phyloP scores from a whole-genome alignment of 495 filamentous ascomycete species.

The Cairneyella variabilis region DNA sequence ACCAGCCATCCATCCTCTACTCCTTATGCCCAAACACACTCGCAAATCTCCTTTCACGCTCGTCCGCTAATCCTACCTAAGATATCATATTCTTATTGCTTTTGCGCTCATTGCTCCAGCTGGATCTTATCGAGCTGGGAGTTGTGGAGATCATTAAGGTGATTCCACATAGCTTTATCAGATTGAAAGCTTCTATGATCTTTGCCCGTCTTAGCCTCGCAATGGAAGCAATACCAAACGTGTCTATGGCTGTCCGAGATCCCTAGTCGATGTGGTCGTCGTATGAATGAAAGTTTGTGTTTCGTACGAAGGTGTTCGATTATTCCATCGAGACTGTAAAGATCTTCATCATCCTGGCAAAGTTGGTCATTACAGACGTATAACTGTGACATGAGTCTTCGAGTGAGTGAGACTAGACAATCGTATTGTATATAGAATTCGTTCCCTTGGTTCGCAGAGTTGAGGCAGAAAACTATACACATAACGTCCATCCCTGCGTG shows the following conservation, averaged over 20 bases:
- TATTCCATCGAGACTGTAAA: slow-evolving; percentile 4
- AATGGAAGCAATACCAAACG: slow-evolving; percentile 11
- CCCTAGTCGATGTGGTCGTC: slow-evolving; percentile 4
- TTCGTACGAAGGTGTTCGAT: slow-evolving; percentile 10
- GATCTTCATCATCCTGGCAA: too few relatives aligned
- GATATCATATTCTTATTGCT: neutral
- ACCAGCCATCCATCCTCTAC: neutral
- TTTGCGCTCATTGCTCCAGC: neutral
- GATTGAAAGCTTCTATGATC: slow-evolving; percentile 9
- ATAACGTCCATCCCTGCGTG: too few relatives aligned
- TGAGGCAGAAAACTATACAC: too few relatives aligned
- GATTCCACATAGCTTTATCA: slow-evolving; percentile 10
- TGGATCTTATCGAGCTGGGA: slow-evolving; percentile 6
- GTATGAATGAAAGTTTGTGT: slow-evolving; percentile 8
- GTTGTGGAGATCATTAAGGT: too few relatives aligned
- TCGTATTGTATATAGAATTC: too few relatives aligned
- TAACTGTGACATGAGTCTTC: too few relatives aligned
- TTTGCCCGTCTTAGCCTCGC: slow-evolving; percentile 3
- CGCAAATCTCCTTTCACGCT: neutral
- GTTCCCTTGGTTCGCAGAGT: too few relatives aligned
- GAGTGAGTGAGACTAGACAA: too few relatives aligned
- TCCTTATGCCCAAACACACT: neutral
- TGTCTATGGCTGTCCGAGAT: slow-evolving; percentile 5
- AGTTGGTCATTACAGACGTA: too few relatives aligned
- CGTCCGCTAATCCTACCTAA: neutral